Evolutionary conservation across 495 filamentous ascomycete species (phyloP).

Genomic region (Xylaria sp.): DNA sequence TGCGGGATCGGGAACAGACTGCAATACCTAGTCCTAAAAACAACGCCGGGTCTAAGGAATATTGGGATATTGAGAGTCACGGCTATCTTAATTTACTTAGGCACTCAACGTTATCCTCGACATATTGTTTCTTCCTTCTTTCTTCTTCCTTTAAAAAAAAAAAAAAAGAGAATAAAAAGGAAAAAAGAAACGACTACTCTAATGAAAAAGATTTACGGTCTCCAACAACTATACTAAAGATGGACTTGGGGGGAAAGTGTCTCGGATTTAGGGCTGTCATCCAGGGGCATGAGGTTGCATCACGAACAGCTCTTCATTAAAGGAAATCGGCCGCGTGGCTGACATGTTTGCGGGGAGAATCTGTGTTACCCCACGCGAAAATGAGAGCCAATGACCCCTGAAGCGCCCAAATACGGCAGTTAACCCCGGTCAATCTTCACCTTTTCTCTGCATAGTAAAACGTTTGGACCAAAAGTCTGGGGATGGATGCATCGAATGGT

Average conservation of each 20-base stretch:
- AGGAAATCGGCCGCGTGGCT: constrained; percentile 19
- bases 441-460: constrained; percentile 2
- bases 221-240: neutral
- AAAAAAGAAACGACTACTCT: too few species aligned
- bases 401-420: constrained; percentile 15
- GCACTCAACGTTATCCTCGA: neutral
- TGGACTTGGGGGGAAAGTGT: neutral
- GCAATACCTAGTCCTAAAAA: neutral
- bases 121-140: neutral
- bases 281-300: neutral
- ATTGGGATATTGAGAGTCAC: neutral
- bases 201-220: neutral
- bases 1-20: neutral
- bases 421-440: constrained; percentile 14
- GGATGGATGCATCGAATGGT: constrained; percentile 4
- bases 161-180: too few species aligned
- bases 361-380: constrained; percentile 21
- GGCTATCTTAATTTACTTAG: neutral
- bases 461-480: neutral
- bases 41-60: neutral
- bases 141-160: too few species aligned
- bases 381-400: constrained; percentile 14
- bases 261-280: neutral
- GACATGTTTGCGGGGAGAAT: constrained; percentile 14
- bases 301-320: neutral